phyloP scores from a whole-genome alignment of 805 yeast species.

The Nematodospora valgi region DNA sequence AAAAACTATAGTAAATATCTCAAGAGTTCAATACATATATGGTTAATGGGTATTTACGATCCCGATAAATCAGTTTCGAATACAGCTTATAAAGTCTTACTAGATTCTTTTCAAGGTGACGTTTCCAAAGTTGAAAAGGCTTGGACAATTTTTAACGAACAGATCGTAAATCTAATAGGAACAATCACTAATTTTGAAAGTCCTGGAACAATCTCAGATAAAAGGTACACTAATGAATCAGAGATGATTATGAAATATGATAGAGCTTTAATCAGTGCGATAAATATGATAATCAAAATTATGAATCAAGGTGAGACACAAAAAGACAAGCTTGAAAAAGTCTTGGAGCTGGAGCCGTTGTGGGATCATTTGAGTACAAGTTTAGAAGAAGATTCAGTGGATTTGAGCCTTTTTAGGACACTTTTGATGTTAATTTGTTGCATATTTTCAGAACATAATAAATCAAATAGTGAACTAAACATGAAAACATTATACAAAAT shows the following conservation, averaged over 20 bases:
- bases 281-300: conserved; percentile 44
- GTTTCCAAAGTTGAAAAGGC: conserved; percentile 47
- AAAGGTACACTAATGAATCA: conserved; percentile 60
- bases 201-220: conserved; percentile 67
- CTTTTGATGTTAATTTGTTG: conserved; percentile 20
- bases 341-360: conserved; percentile 24
- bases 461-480: conserved; percentile 11
- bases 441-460: conserved; percentile 15
- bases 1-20: conserved; percentile 63
- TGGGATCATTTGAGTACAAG: conserved; percentile 33
- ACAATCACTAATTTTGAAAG: conserved; percentile 56
- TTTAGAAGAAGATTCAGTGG: conserved; percentile 21
- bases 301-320: conserved; percentile 15
- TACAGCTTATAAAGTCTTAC: conserved; percentile 46
- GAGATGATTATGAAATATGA: conserved; percentile 65
- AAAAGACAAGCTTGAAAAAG: too few relatives aligned
- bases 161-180: conserved; percentile 52
- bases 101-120: conserved; percentile 53
- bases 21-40: conserved; percentile 66
- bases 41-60: conserved; percentile 73
- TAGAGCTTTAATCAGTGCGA: conserved; percentile 50
- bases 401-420: conserved; percentile 29
- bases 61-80: conserved; percentile 58
- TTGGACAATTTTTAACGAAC: conserved; percentile 57
- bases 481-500: conserved; percentile 28